Percentiles rank a stretch among this genome's conserved stretches.
Evolutionary conservation across 345 rosid genomes (phyloP).

Genomic region (Heritiera littoralis): DNA sequence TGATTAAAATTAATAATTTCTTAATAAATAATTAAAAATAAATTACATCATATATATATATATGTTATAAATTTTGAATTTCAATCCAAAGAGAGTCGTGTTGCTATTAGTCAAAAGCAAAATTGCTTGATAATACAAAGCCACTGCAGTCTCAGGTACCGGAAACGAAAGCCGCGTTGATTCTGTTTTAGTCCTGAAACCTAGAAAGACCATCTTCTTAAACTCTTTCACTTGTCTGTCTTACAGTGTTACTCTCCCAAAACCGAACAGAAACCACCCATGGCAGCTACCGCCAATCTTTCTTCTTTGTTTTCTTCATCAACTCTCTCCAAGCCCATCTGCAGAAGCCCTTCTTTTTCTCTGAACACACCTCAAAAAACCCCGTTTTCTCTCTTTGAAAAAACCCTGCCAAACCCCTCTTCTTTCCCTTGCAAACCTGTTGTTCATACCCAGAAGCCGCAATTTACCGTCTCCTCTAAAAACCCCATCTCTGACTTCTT

Average conservation of each 20-base stretch:
- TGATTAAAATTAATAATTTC: too few species aligned
- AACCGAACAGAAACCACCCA: conserved; percentile 18
- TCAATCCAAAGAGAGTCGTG: too few species aligned
- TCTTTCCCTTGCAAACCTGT: conserved; percentile 25
- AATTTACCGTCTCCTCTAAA: conserved; percentile 32
- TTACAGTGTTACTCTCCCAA: not conserved
- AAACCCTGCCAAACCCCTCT: conserved; percentile 50
- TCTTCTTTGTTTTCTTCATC: conserved; percentile 32
- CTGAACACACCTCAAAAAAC: conserved; percentile 24
- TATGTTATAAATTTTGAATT: too few species aligned
- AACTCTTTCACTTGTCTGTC: not conserved
- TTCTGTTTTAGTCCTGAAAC: not conserved
- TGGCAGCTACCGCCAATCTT: conserved; percentile 38
- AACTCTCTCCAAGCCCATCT: conserved; percentile 10
- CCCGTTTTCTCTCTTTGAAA: conserved; percentile 25
- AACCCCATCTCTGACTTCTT: conserved; percentile 43
- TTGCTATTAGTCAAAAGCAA: too few species aligned
- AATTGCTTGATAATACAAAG: too few species aligned
- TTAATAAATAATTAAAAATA: too few species aligned
- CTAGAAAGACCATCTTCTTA: conserved; percentile 20
- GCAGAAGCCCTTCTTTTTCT: conserved; percentile 21
- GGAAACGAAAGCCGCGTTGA: not conserved
- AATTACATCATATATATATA: too few species aligned
- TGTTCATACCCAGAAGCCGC: conserved; percentile 27
- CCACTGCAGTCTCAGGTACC: too few species aligned